Evolutionary conservation across 768 basidiomycete species (phyloP), one percentile per base, ranked within the genome.

Genomic region (Kwoniella sp.): DNA sequence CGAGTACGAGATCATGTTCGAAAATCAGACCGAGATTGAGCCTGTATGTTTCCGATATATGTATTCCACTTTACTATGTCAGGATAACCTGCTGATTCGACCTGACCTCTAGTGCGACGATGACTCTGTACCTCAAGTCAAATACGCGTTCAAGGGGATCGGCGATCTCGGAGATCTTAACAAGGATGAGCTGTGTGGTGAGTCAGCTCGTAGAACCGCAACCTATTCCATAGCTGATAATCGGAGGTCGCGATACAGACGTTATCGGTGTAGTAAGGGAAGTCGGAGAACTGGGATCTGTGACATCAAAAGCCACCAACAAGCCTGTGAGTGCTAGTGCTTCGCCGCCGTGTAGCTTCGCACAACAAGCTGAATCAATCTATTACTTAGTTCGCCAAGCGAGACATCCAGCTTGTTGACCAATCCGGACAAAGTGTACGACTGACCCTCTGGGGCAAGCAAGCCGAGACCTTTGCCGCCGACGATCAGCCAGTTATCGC

Each of bases 391-490:
- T 85, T 93, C 63, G 84, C 86, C 31, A 98, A 98, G 81, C 89
- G 95, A 51, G 95, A 99, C 50, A 82, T 99, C 56, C 89, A 86
- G 0, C 82, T 99, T 34, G 94, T 93, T 13, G 95, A 99, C 78
- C 86, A 86, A 66, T 89, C 92, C 7, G 85, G 85, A 37, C 91
- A 83, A 73, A 86, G 88, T 17, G 88, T 92, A 45, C 86, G 92
- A 34, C 78, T 97, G 69, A 99, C 95, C 2, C 83, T 98, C 30
- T 99, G 95, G 96, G 96, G 95, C 25, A 92, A 90, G 79, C 90
- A 92, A 79, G 95, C 95, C 0, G 92, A 97, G 78, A 85, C 85
- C 45, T 97, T 87, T 78, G 79, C 81, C n/a, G 82, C 84, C 4
- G 83, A 85, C 12, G 84, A 84, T 55, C 77, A 85, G 55, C 87